Conservation (phyloP, 257 asterid genomes). For the Solanum habrochaites region DNA sequence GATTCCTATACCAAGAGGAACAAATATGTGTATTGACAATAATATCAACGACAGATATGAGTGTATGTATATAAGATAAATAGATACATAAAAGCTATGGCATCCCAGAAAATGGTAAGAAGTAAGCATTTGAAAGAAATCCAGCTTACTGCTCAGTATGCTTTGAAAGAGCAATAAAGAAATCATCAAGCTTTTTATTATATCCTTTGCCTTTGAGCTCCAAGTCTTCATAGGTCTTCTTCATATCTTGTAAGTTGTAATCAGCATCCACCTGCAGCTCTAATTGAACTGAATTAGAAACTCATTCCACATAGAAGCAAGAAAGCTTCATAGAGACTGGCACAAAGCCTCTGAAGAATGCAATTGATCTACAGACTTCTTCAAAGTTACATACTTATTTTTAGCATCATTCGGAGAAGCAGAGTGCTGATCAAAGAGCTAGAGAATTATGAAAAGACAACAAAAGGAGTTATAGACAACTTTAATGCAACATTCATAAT, state of each 20-base stretch:
- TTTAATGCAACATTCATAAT: not conserved
- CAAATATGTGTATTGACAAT: not conserved
- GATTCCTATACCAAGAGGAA: slow-evolving; percentile 39
- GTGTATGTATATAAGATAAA: not conserved
- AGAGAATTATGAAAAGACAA: not conserved
- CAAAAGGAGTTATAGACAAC: not conserved
- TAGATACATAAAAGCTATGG: not conserved
- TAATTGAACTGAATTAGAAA: not conserved
- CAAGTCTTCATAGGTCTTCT: slow-evolving; percentile 57
- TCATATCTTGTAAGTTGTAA: slow-evolving; percentile 81
- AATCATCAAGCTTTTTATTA: slow-evolving; percentile 66
- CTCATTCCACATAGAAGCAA: not conserved
- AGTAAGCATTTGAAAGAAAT: not conserved
- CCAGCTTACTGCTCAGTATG: slow-evolving; percentile 80
- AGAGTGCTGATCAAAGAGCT: slow-evolving; percentile 66
- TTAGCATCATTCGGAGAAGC: slow-evolving; percentile 54
- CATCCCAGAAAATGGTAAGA: not conserved
- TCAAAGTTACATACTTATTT: slow-evolving; percentile 58
- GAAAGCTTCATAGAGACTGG: not conserved
- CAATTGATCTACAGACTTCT: slow-evolving; percentile 69
- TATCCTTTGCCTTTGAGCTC: slow-evolving; percentile 65
- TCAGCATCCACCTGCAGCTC: slow-evolving; percentile 72
- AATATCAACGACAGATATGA: not conserved
- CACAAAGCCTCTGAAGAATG: slow-evolving; percentile 64
- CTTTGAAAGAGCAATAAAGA: slow-evolving; percentile 47